Evolutionary conservation across 345 rosid species (phyloP).

Genomic region (Turritis glabra): DNA sequence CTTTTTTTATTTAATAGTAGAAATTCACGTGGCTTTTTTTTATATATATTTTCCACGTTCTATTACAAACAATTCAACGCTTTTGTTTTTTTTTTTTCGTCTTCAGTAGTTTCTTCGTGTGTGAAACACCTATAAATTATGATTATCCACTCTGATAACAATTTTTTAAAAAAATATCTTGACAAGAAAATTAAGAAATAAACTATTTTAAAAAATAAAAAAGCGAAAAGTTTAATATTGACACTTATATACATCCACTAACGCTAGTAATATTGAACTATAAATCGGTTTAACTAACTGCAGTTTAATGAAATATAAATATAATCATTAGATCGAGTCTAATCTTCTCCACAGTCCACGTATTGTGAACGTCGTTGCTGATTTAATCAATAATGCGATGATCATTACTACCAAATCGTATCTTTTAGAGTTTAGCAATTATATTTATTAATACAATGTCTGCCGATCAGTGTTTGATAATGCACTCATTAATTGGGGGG

Average conservation of each 20-base stretch:
- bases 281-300: background rate
- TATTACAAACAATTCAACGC: background rate
- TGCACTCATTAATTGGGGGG: background rate
- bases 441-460: background rate
- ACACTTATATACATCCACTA: background rate
- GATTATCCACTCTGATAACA: background rate
- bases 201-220: background rate
- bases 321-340: background rate
- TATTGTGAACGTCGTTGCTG: background rate
- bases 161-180: background rate
- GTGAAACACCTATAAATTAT: background rate
- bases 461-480: background rate
- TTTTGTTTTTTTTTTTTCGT: background rate
- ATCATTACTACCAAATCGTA: background rate
- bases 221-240: background rate
- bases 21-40: constrained; percentile 35
- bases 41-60: constrained; percentile 7
- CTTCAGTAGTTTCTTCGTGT: background rate
- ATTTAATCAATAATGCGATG: background rate
- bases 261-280: background rate
- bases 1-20: constrained; percentile 1
- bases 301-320: background rate
- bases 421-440: background rate
- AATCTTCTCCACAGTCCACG: background rate
- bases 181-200: too few relatives aligned